phyloP scores from a whole-genome alignment of 2,329 filamentous ascomycete genomes.

The Beauveria scarabaeidicola region DNA sequence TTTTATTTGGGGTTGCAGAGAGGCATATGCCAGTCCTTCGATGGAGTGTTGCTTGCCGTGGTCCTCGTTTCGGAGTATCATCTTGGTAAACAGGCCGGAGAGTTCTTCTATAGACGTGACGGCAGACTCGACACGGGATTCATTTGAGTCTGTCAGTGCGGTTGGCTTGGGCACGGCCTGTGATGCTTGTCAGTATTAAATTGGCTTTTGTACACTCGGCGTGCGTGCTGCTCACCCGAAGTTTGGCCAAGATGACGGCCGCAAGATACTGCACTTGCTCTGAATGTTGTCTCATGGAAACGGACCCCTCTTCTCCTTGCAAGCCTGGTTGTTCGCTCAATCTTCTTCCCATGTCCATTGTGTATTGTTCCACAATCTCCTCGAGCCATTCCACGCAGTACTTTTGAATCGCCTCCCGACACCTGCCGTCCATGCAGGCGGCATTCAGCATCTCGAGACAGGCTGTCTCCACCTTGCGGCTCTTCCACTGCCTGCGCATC shows the following conservation, averaged over 20 bases:
- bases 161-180: conserved; percentile 45
- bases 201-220: neutral
- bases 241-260: conserved; percentile 67
- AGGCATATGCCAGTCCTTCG: conserved; percentile 88
- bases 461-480: conserved; percentile 74
- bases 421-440: conserved; percentile 76
- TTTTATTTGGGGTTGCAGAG: conserved; percentile 76
- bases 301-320: conserved; percentile 51
- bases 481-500: conserved; percentile 74
- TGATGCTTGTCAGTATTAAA: conserved; percentile 37
- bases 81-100: conserved; percentile 54
- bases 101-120: conserved; percentile 58
- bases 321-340: conserved; percentile 46
- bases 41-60: conserved; percentile 61
- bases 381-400: conserved; percentile 83
- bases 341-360: conserved; percentile 43
- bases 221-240: conserved; percentile 36
- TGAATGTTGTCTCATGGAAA: conserved; percentile 52
- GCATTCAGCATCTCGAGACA: conserved; percentile 85
- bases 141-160: conserved; percentile 28
- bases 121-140: conserved; percentile 41
- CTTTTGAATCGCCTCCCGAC: conserved; percentile 74
- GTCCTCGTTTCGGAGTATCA: conserved; percentile 53
- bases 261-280: conserved; percentile 56
- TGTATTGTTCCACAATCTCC: conserved; percentile 68